Evolutionary conservation across 768 basidiomycete species (phyloP), one percentile per base, ranked within the genome.

Genomic region (Hericium alpestre): DNA sequence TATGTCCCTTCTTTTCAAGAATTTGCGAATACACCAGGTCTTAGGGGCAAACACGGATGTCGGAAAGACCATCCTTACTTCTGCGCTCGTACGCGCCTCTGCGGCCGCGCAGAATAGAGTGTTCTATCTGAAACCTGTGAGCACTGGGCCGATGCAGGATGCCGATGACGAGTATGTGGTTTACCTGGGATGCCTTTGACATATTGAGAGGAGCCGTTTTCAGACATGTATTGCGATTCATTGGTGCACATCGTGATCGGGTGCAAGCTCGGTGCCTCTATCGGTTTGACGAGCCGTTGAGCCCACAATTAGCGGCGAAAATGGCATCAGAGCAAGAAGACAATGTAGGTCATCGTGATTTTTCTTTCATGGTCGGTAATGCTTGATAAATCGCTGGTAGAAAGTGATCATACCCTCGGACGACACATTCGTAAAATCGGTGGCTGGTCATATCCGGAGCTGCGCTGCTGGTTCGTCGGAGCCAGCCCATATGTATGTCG

Each of bases 11-110:
- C 83, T 98, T 48, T 94, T 88, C 75, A 84, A 81, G 65, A 79
- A 93, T 66, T 78, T 97, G 38, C 82, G 91, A 16, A 74, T 93
- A 32, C 90, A 93, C 69, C 91, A 95, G 67, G 75, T 97, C 58
- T 95, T 96, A 65, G 95, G 95, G 37, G 93, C 94, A 1, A 96
- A 95, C 71, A 98, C 95, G 2, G 85, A 93, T 70, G 93, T 97
- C 52, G 95, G 95, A 25, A 97, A 98, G 72, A 96, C 94, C 0
- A 79, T 97, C 57, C 73, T 97, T 55, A 87, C 91, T 1, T 81
- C 93, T 2, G 90, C 90, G 1, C 82, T 98, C 38, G 80, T 85
- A 47, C 78, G 89, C 38, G 86, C 90, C 0, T 89, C 90, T n/a
- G 84, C 84, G 0, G 67, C 76, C 1, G 72, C 68, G 55, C 73